Percentiles rank a stretch among this genome's conserved stretches.
Conservation (phyloP, 106 monocot genomes). For the Dendrobium huoshanense region DNA sequence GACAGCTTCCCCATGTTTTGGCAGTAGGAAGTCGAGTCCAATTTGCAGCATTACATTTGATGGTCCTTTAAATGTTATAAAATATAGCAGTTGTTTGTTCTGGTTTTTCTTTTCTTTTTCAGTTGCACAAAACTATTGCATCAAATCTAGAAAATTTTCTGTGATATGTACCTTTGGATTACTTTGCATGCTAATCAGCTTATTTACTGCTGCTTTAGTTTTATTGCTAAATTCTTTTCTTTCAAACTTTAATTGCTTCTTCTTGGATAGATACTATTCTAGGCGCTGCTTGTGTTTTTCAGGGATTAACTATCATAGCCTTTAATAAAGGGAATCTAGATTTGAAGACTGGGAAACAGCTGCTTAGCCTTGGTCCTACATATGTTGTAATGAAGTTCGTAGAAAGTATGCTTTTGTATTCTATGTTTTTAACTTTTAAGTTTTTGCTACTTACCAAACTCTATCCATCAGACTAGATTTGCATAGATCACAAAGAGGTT, state of each 20-base stretch:
- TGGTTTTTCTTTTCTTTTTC: background rate
- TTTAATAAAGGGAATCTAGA: slow-evolving; percentile 53
- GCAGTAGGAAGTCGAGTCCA: background rate
- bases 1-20: too few species aligned
- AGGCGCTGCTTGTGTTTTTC: slow-evolving; percentile 1
- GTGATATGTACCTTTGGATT: too few species aligned
- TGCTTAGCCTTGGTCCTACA: slow-evolving; percentile 89
- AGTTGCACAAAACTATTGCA: background rate
- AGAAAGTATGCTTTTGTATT: slow-evolving; percentile 40
- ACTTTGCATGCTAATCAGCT: too few species aligned
- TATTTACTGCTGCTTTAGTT: background rate
- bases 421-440: background rate
- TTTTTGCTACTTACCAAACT: background rate
- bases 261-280: background rate
- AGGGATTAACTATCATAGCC: slow-evolving; percentile 93
- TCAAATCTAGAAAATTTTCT: too few species aligned
- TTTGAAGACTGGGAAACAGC: slow-evolving; percentile 37
- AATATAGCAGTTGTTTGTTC: background rate
- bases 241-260: background rate
- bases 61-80: background rate
- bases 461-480: background rate
- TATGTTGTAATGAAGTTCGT: slow-evolving; percentile 85
- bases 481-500: background rate
- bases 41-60: background rate
- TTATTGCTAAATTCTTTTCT: background rate